phyloP scores from a whole-genome alignment of 2,329 filamentous ascomycete genomes.

The Alternaria atra region DNA sequence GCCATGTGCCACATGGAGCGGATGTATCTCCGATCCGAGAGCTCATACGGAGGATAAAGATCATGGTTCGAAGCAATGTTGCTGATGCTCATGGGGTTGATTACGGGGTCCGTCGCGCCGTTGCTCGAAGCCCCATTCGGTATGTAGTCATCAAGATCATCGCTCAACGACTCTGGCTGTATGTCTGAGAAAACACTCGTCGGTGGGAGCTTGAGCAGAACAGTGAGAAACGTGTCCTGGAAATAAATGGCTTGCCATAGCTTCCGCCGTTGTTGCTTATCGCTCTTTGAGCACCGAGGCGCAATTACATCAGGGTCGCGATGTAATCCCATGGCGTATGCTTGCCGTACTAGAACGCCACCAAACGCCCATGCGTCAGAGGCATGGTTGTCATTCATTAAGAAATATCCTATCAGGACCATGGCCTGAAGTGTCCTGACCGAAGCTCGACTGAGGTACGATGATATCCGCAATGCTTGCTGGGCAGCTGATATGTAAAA shows the following conservation, averaged over 20 bases:
- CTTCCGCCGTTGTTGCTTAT: slow-evolving; percentile 81
- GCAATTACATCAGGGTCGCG: slow-evolving; percentile 78
- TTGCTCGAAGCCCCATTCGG: slow-evolving; percentile 65
- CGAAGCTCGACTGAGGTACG: slow-evolving; percentile 78
- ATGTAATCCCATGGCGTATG: slow-evolving; percentile 83
- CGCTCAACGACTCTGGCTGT: slow-evolving; percentile 74
- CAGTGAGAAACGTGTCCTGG: slow-evolving; percentile 83
- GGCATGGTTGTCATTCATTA: slow-evolving; percentile 87
- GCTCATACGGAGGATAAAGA: slow-evolving; percentile 51
- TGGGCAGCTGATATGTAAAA: slow-evolving; percentile 84
- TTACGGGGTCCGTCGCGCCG: slow-evolving; percentile 52
- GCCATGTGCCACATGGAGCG: slow-evolving; percentile 81
- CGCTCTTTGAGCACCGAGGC: slow-evolving; percentile 71
- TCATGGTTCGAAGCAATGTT: slow-evolving; percentile 56
- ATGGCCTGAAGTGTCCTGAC: slow-evolving; percentile 79
- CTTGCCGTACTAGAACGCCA: slow-evolving; percentile 77
- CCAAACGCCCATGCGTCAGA: slow-evolving; percentile 85
- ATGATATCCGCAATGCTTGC: slow-evolving; percentile 77
- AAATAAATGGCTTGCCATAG: slow-evolving; percentile 83
- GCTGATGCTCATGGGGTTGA: slow-evolving; percentile 62
- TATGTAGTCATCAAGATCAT: slow-evolving; percentile 71
- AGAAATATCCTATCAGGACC: slow-evolving; percentile 82
- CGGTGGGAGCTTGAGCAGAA: slow-evolving; percentile 78
- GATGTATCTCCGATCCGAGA: slow-evolving; percentile 64
- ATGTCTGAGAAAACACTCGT: slow-evolving; percentile 83